A percentile compares a stretch with the other conserved stretches of the same genome.
Conservation (phyloP, 495 filamentous ascomycete genomes). For the Bacidia rubella region DNA sequence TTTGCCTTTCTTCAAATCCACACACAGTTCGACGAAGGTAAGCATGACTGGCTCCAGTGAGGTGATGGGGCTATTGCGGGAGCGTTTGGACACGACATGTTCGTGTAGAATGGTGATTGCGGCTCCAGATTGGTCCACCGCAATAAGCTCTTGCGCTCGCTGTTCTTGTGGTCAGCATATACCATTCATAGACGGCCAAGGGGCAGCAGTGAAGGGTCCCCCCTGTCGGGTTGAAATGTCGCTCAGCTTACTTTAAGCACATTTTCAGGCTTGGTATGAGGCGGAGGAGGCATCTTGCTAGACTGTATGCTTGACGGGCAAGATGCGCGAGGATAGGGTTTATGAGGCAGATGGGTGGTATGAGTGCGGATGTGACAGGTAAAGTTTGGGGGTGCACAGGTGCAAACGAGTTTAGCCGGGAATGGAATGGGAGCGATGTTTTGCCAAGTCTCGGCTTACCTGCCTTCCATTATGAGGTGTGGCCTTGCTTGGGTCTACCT, state of each 20-base stretch:
- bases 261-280: slow-evolving; percentile 97
- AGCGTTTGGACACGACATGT: slow-evolving; percentile 96
- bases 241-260: slow-evolving; percentile 61
- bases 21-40: slow-evolving; percentile 88
- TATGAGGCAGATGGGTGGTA: neutral
- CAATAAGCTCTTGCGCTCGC: slow-evolving; percentile 95
- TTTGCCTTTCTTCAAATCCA: slow-evolving; percentile 94
- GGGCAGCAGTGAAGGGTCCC: neutral
- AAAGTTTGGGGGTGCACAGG: too few species aligned
- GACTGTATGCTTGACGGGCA: neutral
- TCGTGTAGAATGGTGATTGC: slow-evolving; percentile 93
- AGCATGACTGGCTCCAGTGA: slow-evolving; percentile 98
- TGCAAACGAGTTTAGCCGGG: neutral
- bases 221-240: neutral
- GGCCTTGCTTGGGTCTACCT: too few species aligned
- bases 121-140: slow-evolving; percentile 82
- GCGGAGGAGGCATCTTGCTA: slow-evolving; percentile 81
- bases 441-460: neutral
- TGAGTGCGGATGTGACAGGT: neutral
- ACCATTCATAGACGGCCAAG: slow-evolving; percentile 4
- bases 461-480: too few species aligned
- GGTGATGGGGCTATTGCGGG: slow-evolving; percentile 90
- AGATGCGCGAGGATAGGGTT: slow-evolving; percentile 11
- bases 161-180: slow-evolving; percentile 24
- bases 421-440: neutral